A percentile compares a stretch with the other conserved stretches of the same genome.
phyloP scores from a whole-genome alignment of 2,329 filamentous ascomycete species.

The Cytospora chrysosperma region DNA sequence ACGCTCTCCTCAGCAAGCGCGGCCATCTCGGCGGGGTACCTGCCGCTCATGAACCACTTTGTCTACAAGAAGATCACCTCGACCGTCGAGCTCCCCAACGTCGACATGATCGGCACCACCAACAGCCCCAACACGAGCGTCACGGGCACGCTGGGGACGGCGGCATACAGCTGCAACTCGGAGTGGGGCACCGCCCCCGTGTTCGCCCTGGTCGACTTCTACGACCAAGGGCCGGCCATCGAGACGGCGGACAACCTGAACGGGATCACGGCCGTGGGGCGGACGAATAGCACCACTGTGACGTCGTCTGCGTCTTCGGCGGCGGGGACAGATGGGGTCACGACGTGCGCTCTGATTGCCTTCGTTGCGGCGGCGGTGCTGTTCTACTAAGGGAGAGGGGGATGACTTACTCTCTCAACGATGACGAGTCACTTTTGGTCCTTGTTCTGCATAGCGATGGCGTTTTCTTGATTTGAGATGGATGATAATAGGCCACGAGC shows the following conservation, averaged over 20 bases:
- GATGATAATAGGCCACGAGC: neutral
- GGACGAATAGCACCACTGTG: slow-evolving; percentile 23
- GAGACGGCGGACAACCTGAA: slow-evolving; percentile 69
- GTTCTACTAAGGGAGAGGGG: slow-evolving; percentile 31
- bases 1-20: slow-evolving; percentile 46
- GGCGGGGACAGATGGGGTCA: slow-evolving; percentile 17
- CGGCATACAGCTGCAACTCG: slow-evolving; percentile 52
- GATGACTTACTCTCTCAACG: neutral
- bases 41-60: slow-evolving; percentile 82
- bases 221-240: slow-evolving; percentile 69
- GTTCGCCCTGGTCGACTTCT: slow-evolving; percentile 79
- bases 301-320: slow-evolving; percentile 23
- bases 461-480: slow-evolving; percentile 26
- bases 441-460: slow-evolving; percentile 32
- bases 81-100: slow-evolving; percentile 60
- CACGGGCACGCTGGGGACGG: slow-evolving; percentile 53
- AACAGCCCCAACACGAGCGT: slow-evolving; percentile 59
- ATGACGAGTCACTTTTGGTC: slow-evolving; percentile 4
- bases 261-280: slow-evolving; percentile 38
- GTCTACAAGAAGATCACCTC: slow-evolving; percentile 57
- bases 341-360: slow-evolving; percentile 42
- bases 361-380: slow-evolving; percentile 44
- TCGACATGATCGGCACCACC: slow-evolving; percentile 59
- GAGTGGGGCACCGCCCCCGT: slow-evolving; percentile 65
- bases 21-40: slow-evolving; percentile 57